These are phyloP conservation scores for Tricholoma flavovirens DNA, from an alignment of 768 basidiomycete genomes.

Conservation along the genomic window DNA sequence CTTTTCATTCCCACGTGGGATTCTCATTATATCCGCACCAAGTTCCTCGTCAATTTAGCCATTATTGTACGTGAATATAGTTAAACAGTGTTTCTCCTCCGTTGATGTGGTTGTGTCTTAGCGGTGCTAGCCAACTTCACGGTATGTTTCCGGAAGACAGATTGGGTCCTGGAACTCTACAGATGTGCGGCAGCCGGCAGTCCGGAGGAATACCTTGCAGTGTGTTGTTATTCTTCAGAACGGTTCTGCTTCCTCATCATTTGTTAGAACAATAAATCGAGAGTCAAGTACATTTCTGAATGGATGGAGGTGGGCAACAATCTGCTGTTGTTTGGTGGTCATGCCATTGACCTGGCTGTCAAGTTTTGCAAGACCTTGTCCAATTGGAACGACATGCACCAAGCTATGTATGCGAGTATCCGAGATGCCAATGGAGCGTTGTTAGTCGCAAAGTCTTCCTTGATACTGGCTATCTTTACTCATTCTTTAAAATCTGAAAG, in stretches of 20 bases:
- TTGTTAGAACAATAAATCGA: constrained; percentile 4
- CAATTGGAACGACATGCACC: constrained; percentile 8
- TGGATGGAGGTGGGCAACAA: constrained; percentile 11
- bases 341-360: neutral
- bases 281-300: constrained; percentile 2
- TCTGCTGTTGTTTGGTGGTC: neutral
- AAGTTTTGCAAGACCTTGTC: constrained; percentile 12
- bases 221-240: neutral
- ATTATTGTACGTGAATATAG: neutral
- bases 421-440: constrained; percentile 11
- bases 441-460: constrained; percentile 12
- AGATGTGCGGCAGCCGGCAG: neutral
- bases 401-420: neutral
- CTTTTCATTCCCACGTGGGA: neutral
- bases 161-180: constrained; percentile 1
- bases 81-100: neutral
- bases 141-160: constrained; percentile 4
- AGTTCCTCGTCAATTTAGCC: neutral
- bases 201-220: constrained; percentile 4
- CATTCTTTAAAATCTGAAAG: constrained; percentile 21
- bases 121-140: neutral
- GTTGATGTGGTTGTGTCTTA: neutral
- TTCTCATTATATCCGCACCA: neutral
- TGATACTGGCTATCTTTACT: neutral
- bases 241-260: neutral